phyloP scores from a whole-genome alignment of 2,329 filamentous ascomycete species.

The Xylaria sp. region DNA sequence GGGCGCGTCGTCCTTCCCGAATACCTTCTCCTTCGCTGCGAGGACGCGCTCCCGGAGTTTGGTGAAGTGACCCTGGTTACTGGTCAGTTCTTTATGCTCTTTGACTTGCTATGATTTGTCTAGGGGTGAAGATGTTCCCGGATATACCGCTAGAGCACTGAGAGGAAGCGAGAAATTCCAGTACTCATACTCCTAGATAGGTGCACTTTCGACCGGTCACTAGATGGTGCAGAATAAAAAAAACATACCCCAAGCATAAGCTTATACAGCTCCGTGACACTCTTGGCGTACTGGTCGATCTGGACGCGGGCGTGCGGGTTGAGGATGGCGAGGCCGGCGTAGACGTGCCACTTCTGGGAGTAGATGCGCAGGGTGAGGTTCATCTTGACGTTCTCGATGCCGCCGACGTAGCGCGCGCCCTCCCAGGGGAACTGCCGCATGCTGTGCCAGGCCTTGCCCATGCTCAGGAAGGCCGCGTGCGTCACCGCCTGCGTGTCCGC shows the following conservation, averaged over 20 bases:
- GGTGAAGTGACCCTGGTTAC: constrained; percentile 61
- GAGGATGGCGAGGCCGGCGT: constrained; percentile 93
- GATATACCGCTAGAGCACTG: too few relatives aligned
- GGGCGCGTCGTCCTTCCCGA: constrained; percentile 67
- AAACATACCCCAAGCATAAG: constrained; percentile 73
- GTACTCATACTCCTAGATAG: too few relatives aligned
- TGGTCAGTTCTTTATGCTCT: background rate
- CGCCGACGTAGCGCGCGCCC: constrained; percentile 89
- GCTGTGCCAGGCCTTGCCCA: constrained; percentile 97
- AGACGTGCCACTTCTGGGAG: constrained; percentile 99
- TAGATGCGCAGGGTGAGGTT: constrained; percentile 98
- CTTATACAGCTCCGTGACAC: constrained; percentile 93
- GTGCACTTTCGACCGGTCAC: too few relatives aligned
- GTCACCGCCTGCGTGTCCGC: constrained; percentile 98
- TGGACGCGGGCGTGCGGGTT: constrained; percentile 92
- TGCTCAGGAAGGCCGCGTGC: constrained; percentile 93
- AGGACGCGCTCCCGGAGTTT: constrained; percentile 76
- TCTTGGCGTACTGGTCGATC: constrained; percentile 90
- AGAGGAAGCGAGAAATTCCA: too few relatives aligned
- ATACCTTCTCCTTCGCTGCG: constrained; percentile 67
- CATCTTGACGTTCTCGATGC: constrained; percentile 99
- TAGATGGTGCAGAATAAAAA: background rate
- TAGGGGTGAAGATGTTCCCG: too few relatives aligned
- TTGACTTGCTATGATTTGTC: background rate
- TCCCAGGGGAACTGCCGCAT: constrained; percentile 98